Conservation (phyloP, 139 green algal species). For the Trebouxia sp. region DNA sequence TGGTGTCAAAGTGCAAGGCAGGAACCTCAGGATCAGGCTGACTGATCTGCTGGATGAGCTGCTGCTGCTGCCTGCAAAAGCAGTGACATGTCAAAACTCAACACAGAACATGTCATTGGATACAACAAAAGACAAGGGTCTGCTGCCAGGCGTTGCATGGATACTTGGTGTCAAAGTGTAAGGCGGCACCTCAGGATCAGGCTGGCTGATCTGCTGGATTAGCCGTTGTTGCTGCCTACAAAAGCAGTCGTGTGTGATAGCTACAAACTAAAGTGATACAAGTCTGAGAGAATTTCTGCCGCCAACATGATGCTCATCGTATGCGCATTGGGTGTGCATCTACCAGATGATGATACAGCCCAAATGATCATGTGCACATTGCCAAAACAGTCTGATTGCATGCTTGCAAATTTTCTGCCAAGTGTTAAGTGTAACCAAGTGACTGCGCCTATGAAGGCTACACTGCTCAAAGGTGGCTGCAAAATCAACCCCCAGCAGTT, state of each 20-base stretch:
- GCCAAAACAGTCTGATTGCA: not conserved
- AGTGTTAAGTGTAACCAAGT: no score
- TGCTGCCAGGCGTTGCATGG: not conserved
- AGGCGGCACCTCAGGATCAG: not conserved
- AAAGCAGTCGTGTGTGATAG: not conserved
- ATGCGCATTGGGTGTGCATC: no score
- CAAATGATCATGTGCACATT: no score
- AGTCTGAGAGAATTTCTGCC: no score
- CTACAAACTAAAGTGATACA: no score
- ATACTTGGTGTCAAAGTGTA: conserved; percentile 18
- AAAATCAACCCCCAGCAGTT: conserved; percentile 40
- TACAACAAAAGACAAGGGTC: not conserved
- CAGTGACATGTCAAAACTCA: not conserved
- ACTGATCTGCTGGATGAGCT: not conserved
- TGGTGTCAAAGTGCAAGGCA: conserved; percentile 2
- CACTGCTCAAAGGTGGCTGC: conserved; percentile 32
- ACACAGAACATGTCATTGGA: not conserved
- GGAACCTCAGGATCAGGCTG: not conserved
- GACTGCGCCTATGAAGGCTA: conserved; percentile 1
- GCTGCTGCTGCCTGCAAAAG: conserved; percentile 11
- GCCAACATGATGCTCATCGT: no score
- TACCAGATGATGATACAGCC: no score
- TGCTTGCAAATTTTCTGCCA: no score
- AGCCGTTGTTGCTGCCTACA: not conserved
- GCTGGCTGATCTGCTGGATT: not conserved